Percentiles rank a stretch among this genome's conserved stretches.
These are phyloP conservation scores for Craspedostauros australis DNA, from an alignment of 108 stramenopile species.

Conservation along the genomic window DNA sequence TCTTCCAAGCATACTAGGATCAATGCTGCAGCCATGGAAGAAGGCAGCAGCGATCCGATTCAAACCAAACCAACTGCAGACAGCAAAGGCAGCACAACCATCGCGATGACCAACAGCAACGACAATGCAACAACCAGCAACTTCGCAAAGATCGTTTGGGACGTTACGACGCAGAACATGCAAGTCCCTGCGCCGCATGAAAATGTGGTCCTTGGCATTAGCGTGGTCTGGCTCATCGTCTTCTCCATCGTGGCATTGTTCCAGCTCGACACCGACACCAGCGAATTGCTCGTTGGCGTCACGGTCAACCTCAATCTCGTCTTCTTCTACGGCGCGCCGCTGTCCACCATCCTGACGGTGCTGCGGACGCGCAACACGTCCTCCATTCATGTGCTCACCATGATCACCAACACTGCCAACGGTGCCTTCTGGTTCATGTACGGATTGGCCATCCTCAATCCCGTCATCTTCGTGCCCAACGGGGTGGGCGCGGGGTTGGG, in stretches of 20 bases:
- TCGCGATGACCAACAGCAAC: background rate
- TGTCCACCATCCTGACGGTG: slow-evolving; percentile 60
- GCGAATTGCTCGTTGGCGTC: slow-evolving; percentile 51
- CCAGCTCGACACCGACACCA: slow-evolving; percentile 11
- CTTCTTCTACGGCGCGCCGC: slow-evolving; percentile 82
- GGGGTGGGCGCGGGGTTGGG: slow-evolving; percentile 63
- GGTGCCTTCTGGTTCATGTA: slow-evolving; percentile 69
- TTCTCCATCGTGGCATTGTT: slow-evolving; percentile 33
- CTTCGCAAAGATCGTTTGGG: slow-evolving; percentile 39
- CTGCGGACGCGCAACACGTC: slow-evolving; percentile 34
- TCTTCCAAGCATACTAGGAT: background rate
- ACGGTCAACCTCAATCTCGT: slow-evolving; percentile 64
- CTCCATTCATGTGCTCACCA: slow-evolving; percentile 63
- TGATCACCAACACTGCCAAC: slow-evolving; percentile 66
- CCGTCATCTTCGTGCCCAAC: slow-evolving; percentile 67
- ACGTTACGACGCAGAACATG: slow-evolving; percentile 51
- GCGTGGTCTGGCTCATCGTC: slow-evolving; percentile 38
- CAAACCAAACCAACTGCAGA: slow-evolving; percentile 3
- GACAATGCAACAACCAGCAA: slow-evolving; percentile 24
- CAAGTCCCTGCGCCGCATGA: slow-evolving; percentile 62
- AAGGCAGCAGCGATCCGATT: slow-evolving; percentile 1
- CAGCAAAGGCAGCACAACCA: slow-evolving; percentile 1
- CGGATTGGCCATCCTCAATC: slow-evolving; percentile 59
- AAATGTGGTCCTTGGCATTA: slow-evolving; percentile 40
- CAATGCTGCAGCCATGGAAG: background rate